Evolutionary conservation across 2,329 filamentous ascomycete species (phyloP).

Genomic region (Nothomitra cinnamomea): DNA sequence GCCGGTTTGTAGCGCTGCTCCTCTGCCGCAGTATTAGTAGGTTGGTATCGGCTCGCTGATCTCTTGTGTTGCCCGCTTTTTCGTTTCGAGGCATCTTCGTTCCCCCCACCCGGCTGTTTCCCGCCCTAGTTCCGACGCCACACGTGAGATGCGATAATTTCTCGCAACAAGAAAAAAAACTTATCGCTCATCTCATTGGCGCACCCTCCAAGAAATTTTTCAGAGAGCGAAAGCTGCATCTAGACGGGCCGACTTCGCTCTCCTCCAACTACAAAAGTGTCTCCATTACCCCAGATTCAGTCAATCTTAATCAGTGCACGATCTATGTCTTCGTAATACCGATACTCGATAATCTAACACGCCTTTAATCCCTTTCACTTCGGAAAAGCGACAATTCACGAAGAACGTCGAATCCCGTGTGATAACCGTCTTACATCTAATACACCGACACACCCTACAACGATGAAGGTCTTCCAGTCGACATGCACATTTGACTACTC

Average conservation of each 20-base stretch:
- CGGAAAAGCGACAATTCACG: too few relatives aligned
- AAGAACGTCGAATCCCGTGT: too few relatives aligned
- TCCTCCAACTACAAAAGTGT: too few relatives aligned
- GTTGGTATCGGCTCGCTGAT: not conserved
- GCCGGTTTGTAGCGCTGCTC: not conserved
- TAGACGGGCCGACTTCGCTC: not conserved
- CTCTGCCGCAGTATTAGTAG: not conserved
- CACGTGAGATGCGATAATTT: not conserved
- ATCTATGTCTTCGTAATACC: not conserved
- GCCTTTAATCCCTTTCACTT: too few relatives aligned
- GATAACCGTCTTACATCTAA: not conserved
- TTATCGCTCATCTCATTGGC: not conserved
- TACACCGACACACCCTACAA: constrained; percentile 9
- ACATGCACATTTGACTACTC: constrained; percentile 88
- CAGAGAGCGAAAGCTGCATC: not conserved
- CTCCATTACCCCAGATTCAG: not conserved
- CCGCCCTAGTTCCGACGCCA: not conserved
- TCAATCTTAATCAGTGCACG: not conserved
- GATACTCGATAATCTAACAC: too few relatives aligned
- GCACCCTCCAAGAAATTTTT: not conserved
- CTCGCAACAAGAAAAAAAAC: not conserved
- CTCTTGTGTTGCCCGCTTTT: too few relatives aligned
- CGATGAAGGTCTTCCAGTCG: constrained; percentile 93
- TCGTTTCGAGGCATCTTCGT: not conserved
- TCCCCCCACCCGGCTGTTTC: not conserved